Conservation (phyloP, 1,284 basidiomycete genomes). For the Ganoderma lucidum region DNA sequence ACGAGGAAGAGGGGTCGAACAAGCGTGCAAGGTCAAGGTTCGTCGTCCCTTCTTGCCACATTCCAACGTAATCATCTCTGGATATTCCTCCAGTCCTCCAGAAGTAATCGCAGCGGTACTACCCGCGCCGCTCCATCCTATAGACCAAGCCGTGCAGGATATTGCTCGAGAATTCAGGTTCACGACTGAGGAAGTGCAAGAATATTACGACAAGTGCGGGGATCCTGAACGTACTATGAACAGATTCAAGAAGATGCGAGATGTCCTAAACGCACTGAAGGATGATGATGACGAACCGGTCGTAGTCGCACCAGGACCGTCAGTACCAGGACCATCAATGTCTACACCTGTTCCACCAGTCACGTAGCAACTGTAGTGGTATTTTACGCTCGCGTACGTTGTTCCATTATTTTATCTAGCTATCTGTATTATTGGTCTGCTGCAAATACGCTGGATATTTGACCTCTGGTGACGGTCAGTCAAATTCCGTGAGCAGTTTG, state of each 20-base stretch:
- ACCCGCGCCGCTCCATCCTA: conserved; percentile 58
- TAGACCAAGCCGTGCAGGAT: conserved; percentile 66
- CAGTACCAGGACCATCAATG: background rate
- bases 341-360: background rate
- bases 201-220: conserved; percentile 74
- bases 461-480: conserved; percentile 28
- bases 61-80: background rate
- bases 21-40: conserved; percentile 44
- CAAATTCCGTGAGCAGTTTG: conserved; percentile 59
- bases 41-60: conserved; percentile 15
- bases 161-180: conserved; percentile 74
- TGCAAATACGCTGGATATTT: background rate
- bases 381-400: conserved; percentile 11
- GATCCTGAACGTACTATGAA: conserved; percentile 69
- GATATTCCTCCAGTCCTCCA: conserved; percentile 14
- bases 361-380: background rate
- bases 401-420: conserved; percentile 17
- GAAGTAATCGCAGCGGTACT: conserved; percentile 41
- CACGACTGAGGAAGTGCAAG: conserved; percentile 75
- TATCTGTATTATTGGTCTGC: background rate
- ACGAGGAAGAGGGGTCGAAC: conserved; percentile 44
- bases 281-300: conserved; percentile 36
- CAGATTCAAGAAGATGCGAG: conserved; percentile 72
- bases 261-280: conserved; percentile 51
- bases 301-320: background rate